phyloP scores from a whole-genome alignment of 148 eudicot species.

The Fagopyrum tataricum region DNA sequence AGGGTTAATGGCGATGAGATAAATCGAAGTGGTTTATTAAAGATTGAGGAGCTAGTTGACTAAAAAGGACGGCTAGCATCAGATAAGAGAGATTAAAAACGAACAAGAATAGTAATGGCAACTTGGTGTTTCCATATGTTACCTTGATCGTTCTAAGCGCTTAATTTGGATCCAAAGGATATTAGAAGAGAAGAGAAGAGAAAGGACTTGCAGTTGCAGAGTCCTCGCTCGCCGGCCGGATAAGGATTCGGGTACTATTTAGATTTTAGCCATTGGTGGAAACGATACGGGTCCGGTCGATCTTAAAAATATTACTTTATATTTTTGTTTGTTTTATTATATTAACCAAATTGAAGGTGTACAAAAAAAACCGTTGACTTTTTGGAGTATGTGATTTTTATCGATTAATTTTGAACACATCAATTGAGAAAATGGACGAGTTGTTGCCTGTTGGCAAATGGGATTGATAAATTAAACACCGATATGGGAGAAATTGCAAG shows the following conservation, averaged over 20 bases:
- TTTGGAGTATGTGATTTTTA: background rate
- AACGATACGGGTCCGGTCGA: background rate
- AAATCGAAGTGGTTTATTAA: background rate
- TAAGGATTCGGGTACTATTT: background rate
- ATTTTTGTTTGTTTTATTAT: background rate
- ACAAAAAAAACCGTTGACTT: background rate
- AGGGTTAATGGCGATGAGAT: background rate
- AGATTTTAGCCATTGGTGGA: background rate
- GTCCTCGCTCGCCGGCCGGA: background rate
- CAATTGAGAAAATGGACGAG: background rate
- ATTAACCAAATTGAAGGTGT: background rate
- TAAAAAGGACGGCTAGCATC: background rate
- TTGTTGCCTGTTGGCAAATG: background rate
- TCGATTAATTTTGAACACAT: background rate
- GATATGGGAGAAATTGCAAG: background rate
- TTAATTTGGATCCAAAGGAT: background rate
- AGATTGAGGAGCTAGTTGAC: background rate
- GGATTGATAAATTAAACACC: slow-evolving; percentile 2
- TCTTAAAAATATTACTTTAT: too few relatives aligned
- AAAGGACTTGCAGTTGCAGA: background rate
- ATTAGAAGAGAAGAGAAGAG: background rate
- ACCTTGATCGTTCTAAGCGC: background rate
- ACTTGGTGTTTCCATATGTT: background rate
- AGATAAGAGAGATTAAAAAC: background rate
- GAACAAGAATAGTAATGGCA: background rate